Conservation (phyloP, 768 basidiomycete genomes). For the Tephrocybe sp. region DNA sequence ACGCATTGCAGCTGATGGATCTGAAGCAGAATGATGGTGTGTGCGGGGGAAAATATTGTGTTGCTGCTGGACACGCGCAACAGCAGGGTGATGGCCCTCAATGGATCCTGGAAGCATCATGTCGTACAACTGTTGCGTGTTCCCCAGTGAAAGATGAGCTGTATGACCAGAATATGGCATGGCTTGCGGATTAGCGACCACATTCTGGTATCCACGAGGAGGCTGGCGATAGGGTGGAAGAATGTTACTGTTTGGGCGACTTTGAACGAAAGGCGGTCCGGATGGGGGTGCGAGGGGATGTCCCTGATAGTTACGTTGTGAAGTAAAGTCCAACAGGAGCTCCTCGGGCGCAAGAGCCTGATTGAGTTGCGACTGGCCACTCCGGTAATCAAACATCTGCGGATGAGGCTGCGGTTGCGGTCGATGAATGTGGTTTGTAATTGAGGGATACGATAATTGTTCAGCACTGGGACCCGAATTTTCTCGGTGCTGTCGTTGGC, state of each 20-base stretch:
- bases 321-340: constrained; percentile 54
- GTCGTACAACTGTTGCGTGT: constrained; percentile 77
- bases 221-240: constrained; percentile 61
- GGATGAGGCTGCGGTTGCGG: constrained; percentile 46
- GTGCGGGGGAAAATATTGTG: constrained; percentile 70
- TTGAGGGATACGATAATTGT: constrained; percentile 67
- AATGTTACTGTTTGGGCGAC: constrained; percentile 49
- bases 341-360: constrained; percentile 36
- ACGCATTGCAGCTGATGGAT: constrained; percentile 72
- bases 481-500: constrained; percentile 51
- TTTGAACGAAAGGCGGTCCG: constrained; percentile 48
- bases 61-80: constrained; percentile 78
- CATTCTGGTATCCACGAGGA: constrained; percentile 54
- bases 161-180: constrained; percentile 58
- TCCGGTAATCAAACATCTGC: constrained; percentile 53
- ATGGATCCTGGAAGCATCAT: constrained; percentile 68
- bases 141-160: constrained; percentile 71
- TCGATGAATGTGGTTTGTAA: constrained; percentile 55
- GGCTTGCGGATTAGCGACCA: constrained; percentile 52
- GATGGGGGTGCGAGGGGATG: constrained; percentile 29
- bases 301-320: constrained; percentile 53
- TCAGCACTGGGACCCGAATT: constrained; percentile 36
- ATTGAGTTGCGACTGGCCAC: constrained; percentile 33
- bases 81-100: constrained; percentile 63
- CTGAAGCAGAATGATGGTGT: constrained; percentile 84